These are phyloP conservation scores for Ophiocordyceps camponoti-leonardi DNA, from an alignment of 2,329 filamentous ascomycete species.

Conservation along the genomic window DNA sequence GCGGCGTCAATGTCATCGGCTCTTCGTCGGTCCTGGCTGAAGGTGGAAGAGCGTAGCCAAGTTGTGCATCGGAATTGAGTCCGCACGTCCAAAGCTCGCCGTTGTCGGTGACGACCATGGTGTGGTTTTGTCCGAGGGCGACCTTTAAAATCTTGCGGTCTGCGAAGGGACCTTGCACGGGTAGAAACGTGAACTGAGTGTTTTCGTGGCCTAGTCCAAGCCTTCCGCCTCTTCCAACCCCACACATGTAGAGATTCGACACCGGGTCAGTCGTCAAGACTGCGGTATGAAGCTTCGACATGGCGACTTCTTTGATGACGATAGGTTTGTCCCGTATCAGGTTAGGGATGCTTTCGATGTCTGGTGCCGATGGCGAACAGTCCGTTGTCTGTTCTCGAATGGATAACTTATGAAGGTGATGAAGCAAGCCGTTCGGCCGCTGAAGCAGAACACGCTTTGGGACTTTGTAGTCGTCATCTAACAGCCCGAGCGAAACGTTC, in stretches of 20 bases:
- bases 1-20: constrained; percentile 62
- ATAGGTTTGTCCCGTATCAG: constrained; percentile 56
- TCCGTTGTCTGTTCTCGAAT: constrained; percentile 27
- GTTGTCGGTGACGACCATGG: constrained; percentile 64
- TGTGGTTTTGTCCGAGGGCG: constrained; percentile 82
- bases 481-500: constrained; percentile 80
- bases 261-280: constrained; percentile 75
- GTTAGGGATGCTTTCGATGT: constrained; percentile 45
- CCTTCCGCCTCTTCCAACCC: constrained; percentile 77
- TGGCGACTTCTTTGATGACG: constrained; percentile 60
- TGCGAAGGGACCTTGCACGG: constrained; percentile 59
- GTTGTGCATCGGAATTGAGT: constrained; percentile 66
- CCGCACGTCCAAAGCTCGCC: constrained; percentile 96
- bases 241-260: constrained; percentile 83
- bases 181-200: constrained; percentile 72
- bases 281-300: constrained; percentile 86
- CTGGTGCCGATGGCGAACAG: constrained; percentile 10
- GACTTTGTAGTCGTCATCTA: constrained; percentile 89
- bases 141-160: constrained; percentile 62
- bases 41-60: constrained; percentile 65
- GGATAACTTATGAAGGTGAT: constrained; percentile 55
- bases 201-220: constrained; percentile 81
- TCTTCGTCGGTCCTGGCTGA: constrained; percentile 59
- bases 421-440: constrained; percentile 61
- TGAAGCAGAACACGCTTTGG: constrained; percentile 68